Conservation (phyloP, 2,329 filamentous ascomycete genomes). For the Fonsecaea monophora region DNA sequence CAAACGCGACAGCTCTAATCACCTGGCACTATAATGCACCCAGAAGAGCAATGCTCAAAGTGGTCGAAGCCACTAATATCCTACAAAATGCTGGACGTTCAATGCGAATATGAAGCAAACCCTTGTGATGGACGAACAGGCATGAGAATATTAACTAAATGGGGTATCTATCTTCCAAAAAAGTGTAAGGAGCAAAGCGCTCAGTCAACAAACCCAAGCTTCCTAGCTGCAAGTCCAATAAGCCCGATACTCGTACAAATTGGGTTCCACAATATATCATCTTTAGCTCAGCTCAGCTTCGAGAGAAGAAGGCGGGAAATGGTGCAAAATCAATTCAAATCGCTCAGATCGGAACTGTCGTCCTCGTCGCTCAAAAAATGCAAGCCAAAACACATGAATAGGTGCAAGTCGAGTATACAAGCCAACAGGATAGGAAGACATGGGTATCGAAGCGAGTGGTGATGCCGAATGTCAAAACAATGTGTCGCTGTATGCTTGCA, state of each 20-base stretch:
- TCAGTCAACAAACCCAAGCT: slow-evolving; percentile 7
- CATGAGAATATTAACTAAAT: slow-evolving; percentile 8
- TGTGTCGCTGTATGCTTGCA: background rate
- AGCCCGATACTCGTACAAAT: slow-evolving; percentile 17
- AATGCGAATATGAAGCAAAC: background rate
- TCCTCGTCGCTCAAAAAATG: slow-evolving; percentile 8
- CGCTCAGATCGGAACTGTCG: background rate
- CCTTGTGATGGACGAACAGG: background rate
- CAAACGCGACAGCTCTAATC: background rate
- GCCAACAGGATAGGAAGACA: slow-evolving; percentile 12
- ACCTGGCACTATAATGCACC: too few relatives aligned
- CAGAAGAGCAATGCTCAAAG: too few relatives aligned
- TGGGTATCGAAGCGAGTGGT: slow-evolving; percentile 13
- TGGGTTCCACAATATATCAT: slow-evolving; percentile 2
- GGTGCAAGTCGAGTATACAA: slow-evolving; percentile 1
- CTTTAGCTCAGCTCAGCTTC: slow-evolving; percentile 18
- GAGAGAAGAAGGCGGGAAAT: background rate
- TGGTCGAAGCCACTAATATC: too few relatives aligned
- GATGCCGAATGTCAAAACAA: slow-evolving; percentile 4
- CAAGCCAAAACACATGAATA: background rate
- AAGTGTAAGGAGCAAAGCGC: background rate
- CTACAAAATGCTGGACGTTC: background rate
- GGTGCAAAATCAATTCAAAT: background rate
- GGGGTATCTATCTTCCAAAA: slow-evolving; percentile 17
- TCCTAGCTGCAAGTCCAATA: slow-evolving; percentile 15